These are phyloP conservation scores for Shiraia sp. DNA, from an alignment of 2,329 filamentous ascomycete species.

Conservation along the genomic window DNA sequence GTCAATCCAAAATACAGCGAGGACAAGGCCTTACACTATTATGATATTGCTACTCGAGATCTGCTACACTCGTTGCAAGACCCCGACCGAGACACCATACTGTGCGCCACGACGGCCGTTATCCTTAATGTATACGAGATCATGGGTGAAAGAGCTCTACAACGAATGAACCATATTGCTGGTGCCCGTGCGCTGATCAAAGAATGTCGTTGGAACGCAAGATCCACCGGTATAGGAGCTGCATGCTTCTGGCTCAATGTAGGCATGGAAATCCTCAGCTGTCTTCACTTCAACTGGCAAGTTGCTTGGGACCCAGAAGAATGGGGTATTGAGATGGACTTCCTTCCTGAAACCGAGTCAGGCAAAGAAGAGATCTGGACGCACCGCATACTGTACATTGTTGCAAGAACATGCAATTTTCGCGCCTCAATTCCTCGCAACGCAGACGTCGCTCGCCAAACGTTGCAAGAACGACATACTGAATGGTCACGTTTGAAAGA, in stretches of 20 bases:
- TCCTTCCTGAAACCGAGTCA: slow-evolving; percentile 59
- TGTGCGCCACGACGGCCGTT: slow-evolving; percentile 85
- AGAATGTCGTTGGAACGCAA: slow-evolving; percentile 86
- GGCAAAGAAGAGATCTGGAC: slow-evolving; percentile 84
- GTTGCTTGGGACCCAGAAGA: slow-evolving; percentile 87
- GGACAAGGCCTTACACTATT: slow-evolving; percentile 79
- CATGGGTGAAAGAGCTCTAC: slow-evolving; percentile 78
- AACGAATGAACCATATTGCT: slow-evolving; percentile 87
- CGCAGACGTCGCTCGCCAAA: slow-evolving; percentile 62
- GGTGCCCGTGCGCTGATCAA: slow-evolving; percentile 84
- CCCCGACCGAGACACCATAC: slow-evolving; percentile 78
- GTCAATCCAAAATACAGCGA: slow-evolving; percentile 71
- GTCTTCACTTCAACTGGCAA: slow-evolving; percentile 83
- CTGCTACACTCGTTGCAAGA: slow-evolving; percentile 79
- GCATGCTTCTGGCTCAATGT: slow-evolving; percentile 96
- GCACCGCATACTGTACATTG: slow-evolving; percentile 83
- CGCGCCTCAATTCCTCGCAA: slow-evolving; percentile 69
- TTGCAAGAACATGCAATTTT: slow-evolving; percentile 87
- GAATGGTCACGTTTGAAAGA: slow-evolving; percentile 81
- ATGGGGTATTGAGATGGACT: slow-evolving; percentile 84
- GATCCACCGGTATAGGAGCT: slow-evolving; percentile 74
- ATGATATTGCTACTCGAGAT: slow-evolving; percentile 80
- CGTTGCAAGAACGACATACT: slow-evolving; percentile 65
- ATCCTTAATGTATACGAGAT: slow-evolving; percentile 91
- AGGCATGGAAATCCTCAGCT: slow-evolving; percentile 86